phyloP scores from a whole-genome alignment of 1,284 basidiomycete species.

The Leccinum subfulvum region DNA sequence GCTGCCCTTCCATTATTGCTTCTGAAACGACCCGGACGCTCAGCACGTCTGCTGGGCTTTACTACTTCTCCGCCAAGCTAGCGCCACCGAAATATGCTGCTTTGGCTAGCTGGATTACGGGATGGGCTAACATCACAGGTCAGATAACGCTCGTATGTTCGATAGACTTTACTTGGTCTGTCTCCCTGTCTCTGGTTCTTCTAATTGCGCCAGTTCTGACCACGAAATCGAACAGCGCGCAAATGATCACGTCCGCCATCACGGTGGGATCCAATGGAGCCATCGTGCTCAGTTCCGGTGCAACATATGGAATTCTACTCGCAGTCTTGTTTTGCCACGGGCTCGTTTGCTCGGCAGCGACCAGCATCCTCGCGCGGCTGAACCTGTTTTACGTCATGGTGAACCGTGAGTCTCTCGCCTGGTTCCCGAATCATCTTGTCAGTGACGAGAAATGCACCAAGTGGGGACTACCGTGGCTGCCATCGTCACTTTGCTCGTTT shows the following conservation, averaged over 20 bases:
- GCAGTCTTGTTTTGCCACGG: slow-evolving; percentile 64
- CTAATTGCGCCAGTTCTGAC: slow-evolving; percentile 9
- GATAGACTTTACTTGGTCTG: slow-evolving; percentile 69
- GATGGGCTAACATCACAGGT: slow-evolving; percentile 62
- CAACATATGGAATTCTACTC: slow-evolving; percentile 65
- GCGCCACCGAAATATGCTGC: slow-evolving; percentile 59
- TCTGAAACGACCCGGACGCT: slow-evolving; percentile 2
- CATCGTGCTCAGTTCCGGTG: slow-evolving; percentile 51
- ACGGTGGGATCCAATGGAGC: slow-evolving; percentile 57
- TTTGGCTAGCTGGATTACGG: slow-evolving; percentile 73
- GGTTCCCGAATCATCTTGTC: neutral
- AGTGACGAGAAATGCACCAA: slow-evolving; percentile 23
- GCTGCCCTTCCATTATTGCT: neutral
- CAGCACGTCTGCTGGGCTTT: slow-evolving; percentile 68
- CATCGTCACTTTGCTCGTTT: slow-evolving; percentile 57
- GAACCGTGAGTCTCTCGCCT: slow-evolving; percentile 44
- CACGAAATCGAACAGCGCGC: slow-evolving; percentile 41
- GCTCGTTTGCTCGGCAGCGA: slow-evolving; percentile 69
- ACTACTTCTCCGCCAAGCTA: slow-evolving; percentile 72
- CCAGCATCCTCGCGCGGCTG: slow-evolving; percentile 60
- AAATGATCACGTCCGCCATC: slow-evolving; percentile 75
- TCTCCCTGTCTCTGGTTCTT: neutral
- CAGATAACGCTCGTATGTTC: slow-evolving; percentile 67
- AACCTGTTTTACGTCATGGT: slow-evolving; percentile 68
- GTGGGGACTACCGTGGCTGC: slow-evolving; percentile 62